Base-by-base conservation (phyloP, 2,329 filamentous ascomycete genomes). In the Colletotrichum sp. region DNA sequence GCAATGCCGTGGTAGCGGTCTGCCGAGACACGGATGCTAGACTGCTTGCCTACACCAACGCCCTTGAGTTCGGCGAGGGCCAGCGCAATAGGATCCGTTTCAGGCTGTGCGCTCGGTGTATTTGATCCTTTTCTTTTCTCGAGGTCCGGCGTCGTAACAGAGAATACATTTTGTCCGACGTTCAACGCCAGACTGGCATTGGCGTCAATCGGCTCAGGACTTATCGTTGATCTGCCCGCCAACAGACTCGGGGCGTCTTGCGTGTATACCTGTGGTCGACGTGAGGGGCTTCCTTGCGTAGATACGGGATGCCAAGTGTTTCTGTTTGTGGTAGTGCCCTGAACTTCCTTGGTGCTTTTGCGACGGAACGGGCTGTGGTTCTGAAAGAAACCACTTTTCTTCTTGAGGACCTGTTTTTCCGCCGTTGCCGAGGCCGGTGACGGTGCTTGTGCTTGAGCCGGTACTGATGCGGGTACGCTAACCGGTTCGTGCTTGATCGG, bases 1-100 rank as follows among this genome's bases (percentile, higher is more conserved):
- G 94, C 88, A 77, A 99, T 93, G n/a, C 97, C 96, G 82, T 98
- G 95, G 84, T 98, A 98, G 76, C 95, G 93, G 83, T 99, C 98
- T 21, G 96, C 97, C n/a, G 97, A 98, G 76, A 98, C 92, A n/a
- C 98, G 92, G 65, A 91, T 89, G 5, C 93, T 93, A 8, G 95
- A 91, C 79, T 96, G 94, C 85, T 99, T 99, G 18, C 88, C 90
- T 15, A 94, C 88, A 1, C 88, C 90, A 6, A 96, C 94, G 1
- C 94, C 95, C 86, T 98, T 99, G 43, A 99, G 89, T 81, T 99
- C 96, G 13, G 96, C 97, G 9, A 99, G 89, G 28, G 97, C 98
- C 80, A 95, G 91, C 5, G 96, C 97, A 81, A 99, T 98, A 0
- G 97, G 97, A 81, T 99, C 97, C 18, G 90, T 85, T 28, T 95